phyloP scores from a whole-genome alignment of 2,329 filamentous ascomycete species.

The Colletotrichum melonis region DNA sequence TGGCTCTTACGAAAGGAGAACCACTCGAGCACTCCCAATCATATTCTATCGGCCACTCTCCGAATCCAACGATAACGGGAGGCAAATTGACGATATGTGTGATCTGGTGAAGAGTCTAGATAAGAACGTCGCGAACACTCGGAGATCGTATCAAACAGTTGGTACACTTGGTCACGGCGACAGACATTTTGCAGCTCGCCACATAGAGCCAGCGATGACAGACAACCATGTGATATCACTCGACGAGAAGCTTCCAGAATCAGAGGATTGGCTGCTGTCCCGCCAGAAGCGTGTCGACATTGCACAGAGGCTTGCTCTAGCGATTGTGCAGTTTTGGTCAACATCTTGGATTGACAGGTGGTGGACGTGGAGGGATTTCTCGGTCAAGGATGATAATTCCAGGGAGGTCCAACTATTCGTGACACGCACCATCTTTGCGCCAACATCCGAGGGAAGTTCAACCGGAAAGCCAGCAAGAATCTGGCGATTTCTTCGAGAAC shows the following conservation, averaged over 20 bases:
- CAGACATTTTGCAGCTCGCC: neutral
- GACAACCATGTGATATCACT: neutral
- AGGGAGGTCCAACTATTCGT: neutral
- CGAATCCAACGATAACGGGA: neutral
- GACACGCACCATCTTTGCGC: neutral
- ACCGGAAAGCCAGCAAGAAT: neutral
- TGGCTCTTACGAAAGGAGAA: neutral
- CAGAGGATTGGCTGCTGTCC: neutral
- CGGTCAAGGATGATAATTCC: neutral
- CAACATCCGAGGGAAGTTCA: neutral
- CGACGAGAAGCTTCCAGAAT: neutral
- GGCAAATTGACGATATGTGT: slow-evolving; percentile 3
- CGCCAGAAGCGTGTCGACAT: slow-evolving; percentile 6
- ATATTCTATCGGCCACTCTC: neutral
- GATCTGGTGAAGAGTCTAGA: neutral
- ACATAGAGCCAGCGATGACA: neutral
- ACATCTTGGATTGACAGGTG: slow-evolving; percentile 13
- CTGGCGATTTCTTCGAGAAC: slow-evolving; percentile 8
- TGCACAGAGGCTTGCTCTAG: slow-evolving; percentile 12
- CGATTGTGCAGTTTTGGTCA: slow-evolving; percentile 16
- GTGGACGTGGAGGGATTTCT: slow-evolving; percentile 22
- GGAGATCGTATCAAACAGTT: neutral
- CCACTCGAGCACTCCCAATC: neutral
- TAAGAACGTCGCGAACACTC: neutral
- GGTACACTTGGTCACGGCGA: slow-evolving; percentile 14